These are phyloP conservation scores for Phyllosticta citriasiana DNA, from an alignment of 2,329 filamentous ascomycete species.

Conservation along the genomic window DNA sequence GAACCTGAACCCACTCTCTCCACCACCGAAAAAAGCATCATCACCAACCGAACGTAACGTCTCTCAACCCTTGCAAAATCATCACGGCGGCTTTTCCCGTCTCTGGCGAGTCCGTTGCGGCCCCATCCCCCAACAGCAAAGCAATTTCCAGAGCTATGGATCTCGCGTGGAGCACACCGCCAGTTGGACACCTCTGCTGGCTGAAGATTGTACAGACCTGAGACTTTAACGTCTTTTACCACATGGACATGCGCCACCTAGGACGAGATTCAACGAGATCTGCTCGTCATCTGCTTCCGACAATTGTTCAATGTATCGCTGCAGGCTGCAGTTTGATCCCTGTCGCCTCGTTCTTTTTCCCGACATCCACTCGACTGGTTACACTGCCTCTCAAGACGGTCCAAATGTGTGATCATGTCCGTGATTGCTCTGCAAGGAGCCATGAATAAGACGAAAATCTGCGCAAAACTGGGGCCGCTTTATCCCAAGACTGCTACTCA, in stretches of 20 bases:
- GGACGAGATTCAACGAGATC: background rate
- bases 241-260: background rate
- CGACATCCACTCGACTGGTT: background rate
- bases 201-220: background rate
- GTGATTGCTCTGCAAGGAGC: slow-evolving; percentile 3
- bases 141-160: too few relatives aligned
- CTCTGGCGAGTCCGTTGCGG: too few relatives aligned
- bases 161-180: too few relatives aligned
- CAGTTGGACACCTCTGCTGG: background rate
- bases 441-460: background rate
- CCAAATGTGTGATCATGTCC: background rate
- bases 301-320: background rate
- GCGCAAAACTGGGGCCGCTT: background rate
- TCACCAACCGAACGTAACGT: too few relatives aligned
- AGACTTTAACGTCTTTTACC: background rate
- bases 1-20: background rate
- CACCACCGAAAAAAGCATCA: background rate
- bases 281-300: background rate
- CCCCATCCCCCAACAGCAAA: too few relatives aligned
- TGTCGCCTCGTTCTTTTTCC: slow-evolving; percentile 1
- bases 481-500: background rate
- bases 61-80: too few relatives aligned
- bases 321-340: background rate
- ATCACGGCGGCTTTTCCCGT: too few relatives aligned
- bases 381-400: slow-evolving; percentile 1